These are phyloP conservation scores for Claviceps maximensis DNA, from an alignment of 2,329 filamentous ascomycete species.

Conservation along the genomic window DNA sequence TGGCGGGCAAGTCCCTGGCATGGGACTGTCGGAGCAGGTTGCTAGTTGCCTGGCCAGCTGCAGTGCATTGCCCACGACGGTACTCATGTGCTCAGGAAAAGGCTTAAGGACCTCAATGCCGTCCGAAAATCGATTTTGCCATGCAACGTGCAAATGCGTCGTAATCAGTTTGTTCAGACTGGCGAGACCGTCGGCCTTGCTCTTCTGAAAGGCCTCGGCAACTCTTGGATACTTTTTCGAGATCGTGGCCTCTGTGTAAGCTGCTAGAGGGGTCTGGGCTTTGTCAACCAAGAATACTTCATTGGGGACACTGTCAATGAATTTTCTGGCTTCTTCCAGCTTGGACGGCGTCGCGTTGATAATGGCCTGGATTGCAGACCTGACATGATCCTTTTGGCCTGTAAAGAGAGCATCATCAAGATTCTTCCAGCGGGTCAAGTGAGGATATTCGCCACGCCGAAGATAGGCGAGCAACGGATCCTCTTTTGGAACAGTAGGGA, in stretches of 20 bases:
- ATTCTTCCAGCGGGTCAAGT: constrained; percentile 60
- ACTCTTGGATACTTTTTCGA: constrained; percentile 54
- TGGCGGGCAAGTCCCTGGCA: constrained; percentile 70
- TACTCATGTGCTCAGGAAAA: constrained; percentile 58
- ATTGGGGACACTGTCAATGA: constrained; percentile 48
- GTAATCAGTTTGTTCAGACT: constrained; percentile 66
- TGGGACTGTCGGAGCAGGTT: constrained; percentile 59
- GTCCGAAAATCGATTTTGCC: constrained; percentile 63
- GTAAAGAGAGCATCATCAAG: constrained; percentile 61
- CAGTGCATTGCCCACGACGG: constrained; percentile 55
- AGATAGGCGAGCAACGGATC: constrained; percentile 61
- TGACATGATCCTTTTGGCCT: constrained; percentile 52
- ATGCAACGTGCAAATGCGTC: constrained; percentile 71
- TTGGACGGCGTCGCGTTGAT: constrained; percentile 35
- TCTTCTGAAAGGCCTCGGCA: constrained; percentile 44
- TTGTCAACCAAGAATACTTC: constrained; percentile 53
- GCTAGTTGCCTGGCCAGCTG: constrained; percentile 64
- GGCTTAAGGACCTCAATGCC: constrained; percentile 79
- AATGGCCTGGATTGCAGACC: constrained; percentile 46
- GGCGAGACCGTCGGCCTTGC: constrained; percentile 46
- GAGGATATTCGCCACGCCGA: constrained; percentile 60
- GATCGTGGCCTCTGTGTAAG: constrained; percentile 56
- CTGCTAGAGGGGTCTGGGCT: constrained; percentile 55
- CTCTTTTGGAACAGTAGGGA: constrained; percentile 70
- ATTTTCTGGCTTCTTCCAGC: constrained; percentile 42